Evolutionary conservation across 2,329 filamentous ascomycete genomes (phyloP).

Genomic region (Clonostachys rosea): DNA sequence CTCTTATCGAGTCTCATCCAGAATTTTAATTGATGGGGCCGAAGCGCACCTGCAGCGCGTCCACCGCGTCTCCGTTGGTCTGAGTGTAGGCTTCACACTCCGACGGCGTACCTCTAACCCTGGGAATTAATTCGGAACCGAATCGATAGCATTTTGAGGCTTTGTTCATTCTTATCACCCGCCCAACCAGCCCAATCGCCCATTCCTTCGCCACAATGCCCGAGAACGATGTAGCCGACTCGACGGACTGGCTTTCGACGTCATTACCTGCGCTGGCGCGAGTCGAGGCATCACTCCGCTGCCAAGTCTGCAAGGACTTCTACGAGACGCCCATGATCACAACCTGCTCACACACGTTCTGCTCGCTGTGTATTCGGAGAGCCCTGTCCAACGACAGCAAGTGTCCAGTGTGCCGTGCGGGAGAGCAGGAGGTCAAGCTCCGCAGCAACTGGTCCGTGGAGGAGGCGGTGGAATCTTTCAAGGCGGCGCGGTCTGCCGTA

Average conservation of each 20-base stretch:
- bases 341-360: slow-evolving; percentile 92
- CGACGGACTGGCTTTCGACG: slow-evolving; percentile 80
- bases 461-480: slow-evolving; percentile 78
- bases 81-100: too few species aligned
- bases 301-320: slow-evolving; percentile 98
- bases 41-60: too few species aligned
- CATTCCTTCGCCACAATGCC: slow-evolving; percentile 14
- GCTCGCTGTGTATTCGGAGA: slow-evolving; percentile 89
- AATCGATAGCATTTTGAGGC: too few species aligned
- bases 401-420: slow-evolving; percentile 77
- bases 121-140: too few species aligned
- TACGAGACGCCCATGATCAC: slow-evolving; percentile 94
- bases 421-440: slow-evolving; percentile 80
- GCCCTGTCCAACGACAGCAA: slow-evolving; percentile 78
- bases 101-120: too few species aligned
- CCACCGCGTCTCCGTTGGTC: too few species aligned
- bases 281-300: slow-evolving; percentile 83
- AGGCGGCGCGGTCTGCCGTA: slow-evolving; percentile 55
- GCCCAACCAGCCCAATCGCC: too few species aligned
- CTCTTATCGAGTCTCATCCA: too few species aligned
- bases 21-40: too few species aligned
- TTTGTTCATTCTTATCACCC: too few species aligned
- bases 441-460: slow-evolving; percentile 81
- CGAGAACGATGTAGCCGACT: slow-evolving; percentile 55
- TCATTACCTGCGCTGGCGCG: slow-evolving; percentile 59